Evolutionary conservation across 2,329 filamentous ascomycete species (phyloP).

Genomic region (Sclerotinia minor): DNA sequence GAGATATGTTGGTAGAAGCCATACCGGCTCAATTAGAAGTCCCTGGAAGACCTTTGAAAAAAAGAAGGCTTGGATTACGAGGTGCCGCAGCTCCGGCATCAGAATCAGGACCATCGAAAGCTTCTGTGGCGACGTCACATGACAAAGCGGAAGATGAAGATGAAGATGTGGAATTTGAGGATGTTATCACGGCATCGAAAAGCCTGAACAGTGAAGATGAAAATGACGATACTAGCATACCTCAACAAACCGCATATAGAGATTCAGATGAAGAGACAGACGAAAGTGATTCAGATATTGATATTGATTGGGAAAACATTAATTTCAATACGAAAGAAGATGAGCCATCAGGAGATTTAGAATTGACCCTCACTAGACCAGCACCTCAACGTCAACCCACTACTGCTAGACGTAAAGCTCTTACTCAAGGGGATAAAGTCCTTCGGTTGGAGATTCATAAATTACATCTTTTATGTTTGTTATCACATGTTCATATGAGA

Average conservation of each 20-base stretch:
- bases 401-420: slow-evolving; percentile 46
- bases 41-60: slow-evolving; percentile 44
- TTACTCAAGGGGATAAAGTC: slow-evolving; percentile 55
- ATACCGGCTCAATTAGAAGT: slow-evolving; percentile 39
- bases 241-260: slow-evolving; percentile 45
- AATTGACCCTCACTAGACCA: slow-evolving; percentile 41
- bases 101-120: slow-evolving; percentile 24
- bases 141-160: slow-evolving; percentile 36
- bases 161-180: slow-evolving; percentile 39
- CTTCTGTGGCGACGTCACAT: slow-evolving; percentile 19
- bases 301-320: slow-evolving; percentile 65
- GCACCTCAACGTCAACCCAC: slow-evolving; percentile 27
- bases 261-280: slow-evolving; percentile 56
- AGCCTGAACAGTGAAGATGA: not conserved
- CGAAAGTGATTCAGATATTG: slow-evolving; percentile 49
- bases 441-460: slow-evolving; percentile 78
- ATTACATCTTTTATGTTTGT: slow-evolving; percentile 76
- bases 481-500: slow-evolving; percentile 73
- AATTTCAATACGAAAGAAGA: slow-evolving; percentile 44
- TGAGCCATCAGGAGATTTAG: slow-evolving; percentile 38
- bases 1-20: slow-evolving; percentile 49
- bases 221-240: slow-evolving; percentile 26
- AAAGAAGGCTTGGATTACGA: slow-evolving; percentile 34
- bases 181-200: slow-evolving; percentile 33
- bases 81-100: slow-evolving; percentile 23